These are phyloP conservation scores for Gautieria morchelliformis DNA, from an alignment of 768 basidiomycete species.

Conservation along the genomic window DNA sequence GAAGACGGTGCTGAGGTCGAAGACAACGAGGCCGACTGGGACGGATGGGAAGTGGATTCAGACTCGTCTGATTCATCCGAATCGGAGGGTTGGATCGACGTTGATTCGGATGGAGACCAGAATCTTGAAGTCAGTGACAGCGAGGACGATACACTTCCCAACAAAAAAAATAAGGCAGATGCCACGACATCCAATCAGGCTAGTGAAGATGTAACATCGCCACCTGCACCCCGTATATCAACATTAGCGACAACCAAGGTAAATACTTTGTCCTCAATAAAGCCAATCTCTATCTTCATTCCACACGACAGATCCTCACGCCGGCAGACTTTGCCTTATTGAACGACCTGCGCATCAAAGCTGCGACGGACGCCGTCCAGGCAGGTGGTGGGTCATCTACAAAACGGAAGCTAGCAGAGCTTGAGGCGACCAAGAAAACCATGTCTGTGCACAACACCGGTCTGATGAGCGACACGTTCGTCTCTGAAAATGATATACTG, in stretches of 20 bases:
- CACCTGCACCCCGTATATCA: slow-evolving; percentile 36
- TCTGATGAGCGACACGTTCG: slow-evolving; percentile 46
- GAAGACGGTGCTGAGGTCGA: slow-evolving; percentile 34
- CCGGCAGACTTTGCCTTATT: slow-evolving; percentile 93
- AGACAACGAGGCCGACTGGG: slow-evolving; percentile 67
- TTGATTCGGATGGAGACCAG: slow-evolving; percentile 56
- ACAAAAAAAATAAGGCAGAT: slow-evolving; percentile 10
- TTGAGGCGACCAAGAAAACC: slow-evolving; percentile 64
- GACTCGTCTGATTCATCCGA: slow-evolving; percentile 48
- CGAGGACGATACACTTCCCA: slow-evolving; percentile 46
- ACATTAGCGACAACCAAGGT: slow-evolving; percentile 79
- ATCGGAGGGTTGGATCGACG: slow-evolving; percentile 71
- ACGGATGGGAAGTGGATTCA: slow-evolving; percentile 82
- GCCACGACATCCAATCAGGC: slow-evolving; percentile 4
- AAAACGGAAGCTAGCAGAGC: slow-evolving; percentile 80
- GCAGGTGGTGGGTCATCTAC: slow-evolving; percentile 51
- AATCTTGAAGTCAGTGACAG: slow-evolving; percentile 78
- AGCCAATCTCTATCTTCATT: not conserved
- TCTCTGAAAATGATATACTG: slow-evolving; percentile 87
- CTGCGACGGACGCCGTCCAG: slow-evolving; percentile 62
- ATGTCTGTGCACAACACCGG: slow-evolving; percentile 18
- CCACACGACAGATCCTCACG: slow-evolving; percentile 71
- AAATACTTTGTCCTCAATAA: slow-evolving; percentile 3
- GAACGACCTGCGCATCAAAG: slow-evolving; percentile 78
- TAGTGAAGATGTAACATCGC: slow-evolving; percentile 14